A percentile compares a stretch with the other conserved stretches of the same genome.
Conservation (phyloP, 768 basidiomycete genomes). For the Suillus hirtellus region DNA sequence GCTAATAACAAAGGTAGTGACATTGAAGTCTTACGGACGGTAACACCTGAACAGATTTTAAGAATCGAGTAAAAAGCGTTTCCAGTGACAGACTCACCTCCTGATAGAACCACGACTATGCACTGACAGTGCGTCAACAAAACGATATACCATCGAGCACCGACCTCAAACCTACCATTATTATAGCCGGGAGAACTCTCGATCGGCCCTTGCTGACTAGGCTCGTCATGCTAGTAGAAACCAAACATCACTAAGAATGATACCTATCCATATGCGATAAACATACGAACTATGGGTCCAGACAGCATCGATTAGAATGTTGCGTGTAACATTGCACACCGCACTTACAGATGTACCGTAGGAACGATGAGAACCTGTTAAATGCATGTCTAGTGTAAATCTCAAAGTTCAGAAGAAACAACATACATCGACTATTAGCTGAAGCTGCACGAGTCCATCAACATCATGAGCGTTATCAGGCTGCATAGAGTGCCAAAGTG, state of each 20-base stretch:
- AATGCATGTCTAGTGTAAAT: not conserved
- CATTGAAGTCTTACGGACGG: not conserved
- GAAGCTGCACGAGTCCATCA: not conserved
- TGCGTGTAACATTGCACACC: not conserved
- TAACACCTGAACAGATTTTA: not conserved
- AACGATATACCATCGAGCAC: not conserved
- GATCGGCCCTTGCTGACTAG: not conserved
- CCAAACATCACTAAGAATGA: not conserved
- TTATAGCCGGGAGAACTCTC: not conserved
- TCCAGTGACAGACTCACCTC: not conserved
- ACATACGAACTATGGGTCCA: not conserved
- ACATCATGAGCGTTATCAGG: not conserved
- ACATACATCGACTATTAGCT: not conserved
- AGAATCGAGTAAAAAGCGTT: not conserved
- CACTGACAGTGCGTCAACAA: not conserved
- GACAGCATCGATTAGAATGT: not conserved
- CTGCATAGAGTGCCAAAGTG: not conserved
- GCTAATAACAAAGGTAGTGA: too few species aligned
- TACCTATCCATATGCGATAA: constrained; percentile 3
- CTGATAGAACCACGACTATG: not conserved
- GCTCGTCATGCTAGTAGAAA: too few species aligned
- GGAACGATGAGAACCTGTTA: not conserved
- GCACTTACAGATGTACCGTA: not conserved
- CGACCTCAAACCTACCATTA: not conserved
- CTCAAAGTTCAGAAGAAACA: not conserved